A percentile compares a stretch with the other conserved stretches of the same genome.
These are phyloP conservation scores for Starmerella floris DNA, from an alignment of 805 yeast genomes.

Conservation along the genomic window DNA sequence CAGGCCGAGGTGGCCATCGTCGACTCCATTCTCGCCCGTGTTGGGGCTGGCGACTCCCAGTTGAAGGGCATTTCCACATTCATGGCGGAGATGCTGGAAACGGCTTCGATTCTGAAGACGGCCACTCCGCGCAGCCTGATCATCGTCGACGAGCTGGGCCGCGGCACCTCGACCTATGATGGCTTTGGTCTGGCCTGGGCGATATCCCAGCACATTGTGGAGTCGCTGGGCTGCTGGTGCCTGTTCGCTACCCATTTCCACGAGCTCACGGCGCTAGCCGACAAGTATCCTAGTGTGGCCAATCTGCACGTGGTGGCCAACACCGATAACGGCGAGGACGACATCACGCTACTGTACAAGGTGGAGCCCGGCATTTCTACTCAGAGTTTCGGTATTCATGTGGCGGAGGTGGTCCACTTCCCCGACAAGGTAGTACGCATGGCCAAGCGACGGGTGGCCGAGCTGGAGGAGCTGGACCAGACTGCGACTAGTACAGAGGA, in stretches of 20 bases:
- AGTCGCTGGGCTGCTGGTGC: conserved; percentile 59
- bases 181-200: conserved; percentile 98
- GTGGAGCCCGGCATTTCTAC: conserved; percentile 96
- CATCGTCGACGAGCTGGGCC: conserved; percentile 87
- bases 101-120: conserved; percentile 70
- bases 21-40: conserved; percentile 87
- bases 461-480: conserved; percentile 52
- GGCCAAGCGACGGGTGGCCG: conserved; percentile 91
- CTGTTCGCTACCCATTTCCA: conserved; percentile 96
- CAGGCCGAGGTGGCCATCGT: conserved; percentile 70
- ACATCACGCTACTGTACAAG: conserved; percentile 76
- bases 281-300: conserved; percentile 44
- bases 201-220: conserved; percentile 72
- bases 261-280: conserved; percentile 73
- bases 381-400: conserved; percentile 94
- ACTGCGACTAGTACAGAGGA: conserved; percentile 37
- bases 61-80: conserved; percentile 93
- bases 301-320: conserved; percentile 83
- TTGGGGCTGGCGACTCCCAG: conserved; percentile 98
- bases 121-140: conserved; percentile 70
- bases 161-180: conserved; percentile 89
- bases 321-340: conserved; percentile 29
- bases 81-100: conserved; percentile 92
- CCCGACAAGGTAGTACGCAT: conserved; percentile 79
- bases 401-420: conserved; percentile 88